phyloP scores from a whole-genome alignment of 345 rosid species.

The Cardamine occulta region DNA sequence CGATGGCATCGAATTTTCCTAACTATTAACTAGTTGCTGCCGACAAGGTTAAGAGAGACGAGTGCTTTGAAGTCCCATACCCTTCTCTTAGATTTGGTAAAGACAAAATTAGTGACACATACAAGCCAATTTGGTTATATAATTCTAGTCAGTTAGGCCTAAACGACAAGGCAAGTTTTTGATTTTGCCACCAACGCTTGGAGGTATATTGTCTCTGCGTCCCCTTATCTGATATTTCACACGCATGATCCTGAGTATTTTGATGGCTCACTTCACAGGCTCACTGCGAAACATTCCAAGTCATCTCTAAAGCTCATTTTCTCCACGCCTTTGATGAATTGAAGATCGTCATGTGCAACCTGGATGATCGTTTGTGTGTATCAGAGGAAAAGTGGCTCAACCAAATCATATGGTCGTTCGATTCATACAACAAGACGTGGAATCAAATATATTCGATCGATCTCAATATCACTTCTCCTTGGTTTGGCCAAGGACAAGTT shows the following conservation, averaged over 20 bases:
- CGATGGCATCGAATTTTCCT: conserved; percentile 9
- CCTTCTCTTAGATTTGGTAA: not conserved
- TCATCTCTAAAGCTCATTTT: conserved; percentile 1
- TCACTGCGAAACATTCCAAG: not conserved
- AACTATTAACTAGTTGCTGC: conserved; percentile 4
- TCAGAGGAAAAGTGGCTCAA: not conserved
- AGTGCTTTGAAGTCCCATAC: not conserved
- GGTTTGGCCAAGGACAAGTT: too few species aligned
- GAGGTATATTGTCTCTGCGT: not conserved
- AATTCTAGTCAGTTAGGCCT: not conserved
- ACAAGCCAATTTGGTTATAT: too few species aligned
- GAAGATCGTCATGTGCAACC: not conserved
- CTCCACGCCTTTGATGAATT: not conserved
- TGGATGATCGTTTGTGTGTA: conserved; percentile 1
- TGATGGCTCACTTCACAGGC: not conserved
- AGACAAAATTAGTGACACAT: too few species aligned
- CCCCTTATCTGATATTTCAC: not conserved
- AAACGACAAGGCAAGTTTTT: not conserved
- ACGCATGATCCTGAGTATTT: not conserved
- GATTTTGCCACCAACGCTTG: not conserved
- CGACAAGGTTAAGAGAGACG: not conserved
- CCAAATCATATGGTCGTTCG: not conserved
- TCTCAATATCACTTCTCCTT: too few species aligned
- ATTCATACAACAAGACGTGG: too few species aligned
- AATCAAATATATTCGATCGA: too few species aligned